Base-by-base conservation (phyloP, 1,139 yeast genomes). In the Geotrichum cucujoidarum region DNA sequence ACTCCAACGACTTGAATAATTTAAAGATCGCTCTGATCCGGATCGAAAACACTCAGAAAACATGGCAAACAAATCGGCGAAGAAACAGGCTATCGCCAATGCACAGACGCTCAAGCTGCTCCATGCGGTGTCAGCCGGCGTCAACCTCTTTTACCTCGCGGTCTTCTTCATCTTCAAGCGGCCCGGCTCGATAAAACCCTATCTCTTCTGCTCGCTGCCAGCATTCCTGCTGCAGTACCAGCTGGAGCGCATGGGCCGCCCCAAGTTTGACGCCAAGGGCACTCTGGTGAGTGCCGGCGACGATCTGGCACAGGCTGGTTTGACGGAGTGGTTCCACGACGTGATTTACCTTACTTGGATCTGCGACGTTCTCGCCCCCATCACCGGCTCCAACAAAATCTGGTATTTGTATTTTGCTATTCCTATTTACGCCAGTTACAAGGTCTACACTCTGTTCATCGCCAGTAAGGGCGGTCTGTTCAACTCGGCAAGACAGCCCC, bases 271-370 rank as follows among this genome's bases (percentile, higher is more conserved):
- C 2, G 60, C 56, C 60, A 69, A 58, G 44, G 74, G 70, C 38
- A 68, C 61, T 17, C 68, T 85, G 47, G 61, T 76, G 1, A 68
- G 65, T 20, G 64, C 83, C 1, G 95, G 95, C 1, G 80, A 76
- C 40, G 90, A 87, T 60, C 71, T 86, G 52, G 65, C 66, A 41
- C 86, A 80, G 52, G 65, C 69, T 2, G 95, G 95, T 0, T 68
- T 87, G 39, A 82, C 81, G 18, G 95, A 87, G 64, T 85, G 83
- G 68, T 67, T 85, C 67, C 83, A 83, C 60, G 95, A 87, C 61
- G 67, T 85, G 20, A 71, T 87, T 49, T 86, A 86, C 60, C 65
- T 84, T 47, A 85, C 95, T 1, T 75, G 86, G 75, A 59, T 75
- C 14, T 71, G 82, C 54, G 81, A 80, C 56, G 48, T 82, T 0